These are phyloP conservation scores for Candida ficus DNA, from an alignment of 805 yeast genomes.

Conservation along the genomic window DNA sequence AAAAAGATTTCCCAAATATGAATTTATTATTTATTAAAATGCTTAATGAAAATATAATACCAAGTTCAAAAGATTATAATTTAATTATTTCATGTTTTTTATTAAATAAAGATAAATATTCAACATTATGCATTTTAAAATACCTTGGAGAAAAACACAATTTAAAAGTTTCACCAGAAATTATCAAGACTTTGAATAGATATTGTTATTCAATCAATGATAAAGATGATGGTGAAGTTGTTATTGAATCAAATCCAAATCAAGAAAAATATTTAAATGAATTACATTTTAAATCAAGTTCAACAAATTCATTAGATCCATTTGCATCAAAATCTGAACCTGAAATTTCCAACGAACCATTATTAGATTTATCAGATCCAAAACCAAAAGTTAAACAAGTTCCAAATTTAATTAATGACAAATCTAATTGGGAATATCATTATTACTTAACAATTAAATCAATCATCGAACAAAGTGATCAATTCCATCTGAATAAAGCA, in stretches of 20 bases:
- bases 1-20: conserved; percentile 13
- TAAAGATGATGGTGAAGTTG: not conserved
- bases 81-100: conserved; percentile 17
- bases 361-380: not conserved
- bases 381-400: not conserved
- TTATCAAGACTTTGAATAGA: not conserved
- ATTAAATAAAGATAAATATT: conserved; percentile 11
- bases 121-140: conserved; percentile 20
- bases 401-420: not conserved
- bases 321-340: not conserved
- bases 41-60: conserved; percentile 21
- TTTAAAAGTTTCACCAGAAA: conserved; percentile 2
- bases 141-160: conserved; percentile 20
- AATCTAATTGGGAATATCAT: conserved; percentile 4
- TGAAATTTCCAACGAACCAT: not conserved
- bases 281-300: not conserved
- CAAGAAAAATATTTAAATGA: not conserved
- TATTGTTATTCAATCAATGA: not conserved
- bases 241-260: not conserved
- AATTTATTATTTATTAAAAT: conserved; percentile 21
- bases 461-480: not conserved
- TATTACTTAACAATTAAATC: conserved; percentile 1
- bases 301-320: not conserved
- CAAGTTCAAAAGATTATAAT: conserved; percentile 17
- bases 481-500: no score